Percentiles rank a stretch among this genome's conserved stretches.
phyloP scores from a whole-genome alignment of 2,329 filamentous ascomycete genomes.

The Aspergillus fumigatus region DNA sequence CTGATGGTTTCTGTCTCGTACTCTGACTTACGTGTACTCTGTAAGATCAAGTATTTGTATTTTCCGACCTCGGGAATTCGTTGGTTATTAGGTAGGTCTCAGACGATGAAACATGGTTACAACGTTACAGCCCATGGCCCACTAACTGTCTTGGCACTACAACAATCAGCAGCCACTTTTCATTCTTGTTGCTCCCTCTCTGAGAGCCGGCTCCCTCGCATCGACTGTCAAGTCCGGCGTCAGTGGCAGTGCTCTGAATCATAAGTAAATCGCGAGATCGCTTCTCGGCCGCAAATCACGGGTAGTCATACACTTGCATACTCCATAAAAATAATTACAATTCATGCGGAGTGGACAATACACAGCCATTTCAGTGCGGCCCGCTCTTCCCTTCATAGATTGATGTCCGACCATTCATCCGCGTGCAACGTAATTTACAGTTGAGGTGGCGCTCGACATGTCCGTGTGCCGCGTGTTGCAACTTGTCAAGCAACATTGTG shows the following conservation, averaged over 20 bases:
- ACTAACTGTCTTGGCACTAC: neutral
- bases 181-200: neutral
- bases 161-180: neutral
- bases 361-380: neutral
- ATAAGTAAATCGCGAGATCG: neutral
- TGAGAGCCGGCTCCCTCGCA: neutral
- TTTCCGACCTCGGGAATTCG: too few species aligned
- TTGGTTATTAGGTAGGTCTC: neutral
- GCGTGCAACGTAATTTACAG: neutral
- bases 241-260: neutral
- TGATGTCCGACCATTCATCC: neutral
- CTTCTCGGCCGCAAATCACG: neutral
- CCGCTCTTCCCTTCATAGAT: neutral
- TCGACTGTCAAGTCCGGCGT: neutral
- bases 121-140: neutral
- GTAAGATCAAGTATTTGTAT: too few species aligned
- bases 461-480: neutral
- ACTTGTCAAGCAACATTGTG: neutral
- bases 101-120: neutral
- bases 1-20: neutral
- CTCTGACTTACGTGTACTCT: neutral
- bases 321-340: neutral
- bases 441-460: neutral
- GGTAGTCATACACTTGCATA: neutral
- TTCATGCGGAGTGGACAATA: too few species aligned